These are phyloP conservation scores for Acanthamoeba castellanii DNA, from an alignment of 208 protist species.

Conservation along the genomic window DNA sequence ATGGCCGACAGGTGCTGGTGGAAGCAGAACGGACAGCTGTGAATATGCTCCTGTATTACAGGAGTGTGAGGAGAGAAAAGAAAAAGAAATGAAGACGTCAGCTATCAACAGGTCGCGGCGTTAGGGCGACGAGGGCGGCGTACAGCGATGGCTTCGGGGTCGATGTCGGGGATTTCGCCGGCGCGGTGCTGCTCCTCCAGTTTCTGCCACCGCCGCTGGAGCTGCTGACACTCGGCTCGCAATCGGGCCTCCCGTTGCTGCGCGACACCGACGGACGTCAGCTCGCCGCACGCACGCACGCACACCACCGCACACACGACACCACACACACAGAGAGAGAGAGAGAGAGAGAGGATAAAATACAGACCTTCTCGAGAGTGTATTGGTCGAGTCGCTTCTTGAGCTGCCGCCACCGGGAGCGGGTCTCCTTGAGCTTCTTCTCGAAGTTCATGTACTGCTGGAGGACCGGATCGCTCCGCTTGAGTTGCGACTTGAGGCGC, in stretches of 20 bases:
- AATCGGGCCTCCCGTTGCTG: constrained; percentile 39
- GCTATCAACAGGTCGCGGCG: too few species aligned
- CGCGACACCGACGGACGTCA: not conserved
- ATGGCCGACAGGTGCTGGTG: constrained; percentile 20
- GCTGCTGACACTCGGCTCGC: constrained; percentile 56
- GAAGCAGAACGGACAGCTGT: constrained; percentile 37
- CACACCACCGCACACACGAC: not conserved
- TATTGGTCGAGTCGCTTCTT: constrained; percentile 43
- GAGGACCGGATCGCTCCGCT: constrained; percentile 35
- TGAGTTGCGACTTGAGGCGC: constrained; percentile 57
- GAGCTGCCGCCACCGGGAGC: constrained; percentile 13
- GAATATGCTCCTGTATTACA: constrained; percentile 11
- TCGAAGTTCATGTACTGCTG: constrained; percentile 55
- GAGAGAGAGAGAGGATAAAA: not conserved
- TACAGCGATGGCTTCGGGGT: constrained; percentile 20
- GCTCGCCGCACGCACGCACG: too few species aligned
- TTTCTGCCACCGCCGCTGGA: constrained; percentile 35
- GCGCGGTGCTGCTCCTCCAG: constrained; percentile 30
- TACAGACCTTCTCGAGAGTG: not conserved
- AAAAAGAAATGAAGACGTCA: not conserved
- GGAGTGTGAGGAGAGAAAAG: not conserved
- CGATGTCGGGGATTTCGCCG: constrained; percentile 32
- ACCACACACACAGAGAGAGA: not conserved
- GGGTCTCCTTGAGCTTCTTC: constrained; percentile 53
- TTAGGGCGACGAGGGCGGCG: not conserved